Percentiles rank a stretch among this genome's conserved stretches.
These are phyloP conservation scores for Acacia acuminata DNA, from an alignment of 306 rosid genomes.

Conservation along the genomic window DNA sequence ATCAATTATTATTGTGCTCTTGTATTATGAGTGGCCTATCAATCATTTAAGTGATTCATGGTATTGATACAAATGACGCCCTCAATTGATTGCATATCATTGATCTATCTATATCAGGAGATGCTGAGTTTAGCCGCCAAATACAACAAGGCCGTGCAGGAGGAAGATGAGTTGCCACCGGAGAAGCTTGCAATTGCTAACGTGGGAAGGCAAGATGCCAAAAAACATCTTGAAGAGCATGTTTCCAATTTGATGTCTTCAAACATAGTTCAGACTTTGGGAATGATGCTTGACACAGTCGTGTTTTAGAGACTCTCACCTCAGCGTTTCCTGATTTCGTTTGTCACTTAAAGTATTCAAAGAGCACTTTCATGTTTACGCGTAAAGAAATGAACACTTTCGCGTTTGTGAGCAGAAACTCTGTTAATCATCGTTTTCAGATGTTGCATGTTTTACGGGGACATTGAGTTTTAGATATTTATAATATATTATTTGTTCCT, in stretches of 20 bases:
- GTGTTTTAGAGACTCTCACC: conserved; percentile 59
- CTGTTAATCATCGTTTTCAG: neutral
- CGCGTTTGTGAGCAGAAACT: neutral
- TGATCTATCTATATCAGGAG: conserved; percentile 53
- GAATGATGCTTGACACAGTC: conserved; percentile 94
- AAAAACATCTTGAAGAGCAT: conserved; percentile 96
- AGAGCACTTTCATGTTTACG: neutral
- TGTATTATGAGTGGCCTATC: neutral
- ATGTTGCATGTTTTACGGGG: conserved; percentile 5
- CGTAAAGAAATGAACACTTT: neutral
- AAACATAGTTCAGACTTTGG: conserved; percentile 91
- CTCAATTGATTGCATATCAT: neutral
- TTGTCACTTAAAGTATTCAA: neutral
- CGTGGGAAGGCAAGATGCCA: conserved; percentile 87
- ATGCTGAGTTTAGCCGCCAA: conserved; percentile 78
- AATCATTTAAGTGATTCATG: neutral
- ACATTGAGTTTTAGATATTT: neutral
- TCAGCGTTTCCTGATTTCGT: neutral
- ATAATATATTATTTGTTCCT: neutral
- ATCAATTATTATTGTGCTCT: neutral
- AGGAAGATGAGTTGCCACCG: conserved; percentile 90
- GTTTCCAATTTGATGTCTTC: conserved; percentile 93
- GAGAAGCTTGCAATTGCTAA: conserved; percentile 88
- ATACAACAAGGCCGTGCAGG: conserved; percentile 96
- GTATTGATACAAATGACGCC: neutral